Evolutionary conservation across 495 filamentous ascomycete genomes (phyloP).

Genomic region (Aspergillus kassunensis): DNA sequence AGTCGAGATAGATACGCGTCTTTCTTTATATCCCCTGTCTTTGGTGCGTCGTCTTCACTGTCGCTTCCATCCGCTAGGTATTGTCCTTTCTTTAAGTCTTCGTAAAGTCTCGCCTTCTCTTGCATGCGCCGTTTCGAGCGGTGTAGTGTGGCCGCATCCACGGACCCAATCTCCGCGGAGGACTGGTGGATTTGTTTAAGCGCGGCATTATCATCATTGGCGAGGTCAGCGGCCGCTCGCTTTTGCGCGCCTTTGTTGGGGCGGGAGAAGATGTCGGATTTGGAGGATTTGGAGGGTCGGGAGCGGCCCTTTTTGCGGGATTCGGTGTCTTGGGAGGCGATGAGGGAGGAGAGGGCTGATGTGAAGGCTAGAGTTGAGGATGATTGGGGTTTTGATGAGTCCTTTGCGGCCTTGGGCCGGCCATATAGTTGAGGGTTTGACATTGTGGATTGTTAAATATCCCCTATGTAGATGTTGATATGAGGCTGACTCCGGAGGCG

Average conservation of each 20-base stretch:
- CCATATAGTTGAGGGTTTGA: conserved; percentile 60
- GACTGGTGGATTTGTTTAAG: conserved; percentile 31
- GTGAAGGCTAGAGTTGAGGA: conserved; percentile 77
- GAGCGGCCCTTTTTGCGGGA: conserved; percentile 50
- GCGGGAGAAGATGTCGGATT: conserved; percentile 65
- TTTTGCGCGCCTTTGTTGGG: conserved; percentile 69
- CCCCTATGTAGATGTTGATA: neutral
- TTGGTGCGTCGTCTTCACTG: conserved; percentile 39
- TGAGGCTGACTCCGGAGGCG: neutral
- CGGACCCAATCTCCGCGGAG: conserved; percentile 35
- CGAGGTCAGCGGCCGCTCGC: conserved; percentile 51
- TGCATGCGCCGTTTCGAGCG: conserved; percentile 76
- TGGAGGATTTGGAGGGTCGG: conserved; percentile 59
- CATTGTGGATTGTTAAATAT: conserved; percentile 4
- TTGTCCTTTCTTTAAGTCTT: conserved; percentile 74
- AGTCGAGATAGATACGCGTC: conserved; percentile 31
- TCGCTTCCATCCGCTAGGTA: conserved; percentile 32
- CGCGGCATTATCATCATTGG: conserved; percentile 34
- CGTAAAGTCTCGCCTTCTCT: conserved; percentile 80
- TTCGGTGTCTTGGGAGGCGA: conserved; percentile 26
- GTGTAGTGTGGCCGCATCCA: conserved; percentile 44
- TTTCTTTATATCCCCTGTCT: conserved; percentile 26
- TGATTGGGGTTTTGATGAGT: conserved; percentile 52
- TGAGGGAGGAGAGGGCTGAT: conserved; percentile 69
- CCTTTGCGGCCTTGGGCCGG: conserved; percentile 53